A percentile compares a stretch with the other conserved stretches of the same genome.
Evolutionary conservation across 2,329 filamentous ascomycete genomes (phyloP).

Genomic region (Ceratocystis eucalypticola): DNA sequence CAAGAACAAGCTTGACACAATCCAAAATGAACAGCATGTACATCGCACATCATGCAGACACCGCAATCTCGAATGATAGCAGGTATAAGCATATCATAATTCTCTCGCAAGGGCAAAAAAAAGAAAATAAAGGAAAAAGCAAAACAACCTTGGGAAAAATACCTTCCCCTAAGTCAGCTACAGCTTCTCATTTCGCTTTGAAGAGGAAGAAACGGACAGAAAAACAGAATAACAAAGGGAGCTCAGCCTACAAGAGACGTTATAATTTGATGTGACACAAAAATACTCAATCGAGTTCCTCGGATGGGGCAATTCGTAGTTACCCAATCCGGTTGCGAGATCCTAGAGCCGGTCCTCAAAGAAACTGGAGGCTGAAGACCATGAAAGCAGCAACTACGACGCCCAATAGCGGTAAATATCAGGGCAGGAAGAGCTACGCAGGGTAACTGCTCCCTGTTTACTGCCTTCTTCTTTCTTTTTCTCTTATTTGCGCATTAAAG

Average conservation of each 20-base stretch:
- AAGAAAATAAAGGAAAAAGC: neutral
- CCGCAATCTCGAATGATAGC: neutral
- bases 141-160: neutral
- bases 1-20: neutral
- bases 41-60: neutral
- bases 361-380: neutral
- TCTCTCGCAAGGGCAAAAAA: neutral
- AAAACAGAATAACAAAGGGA: neutral
- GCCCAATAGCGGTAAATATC: neutral
- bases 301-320: neutral
- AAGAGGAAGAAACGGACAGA: neutral
- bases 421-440: neutral
- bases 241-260: neutral
- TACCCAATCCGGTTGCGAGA: neutral
- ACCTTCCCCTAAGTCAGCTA: too few relatives aligned
- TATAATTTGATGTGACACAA: neutral
- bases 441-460: neutral
- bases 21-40: neutral
- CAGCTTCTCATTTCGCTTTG: neutral
- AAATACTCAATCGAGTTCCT: constrained; percentile 3
- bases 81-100: neutral
- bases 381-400: neutral
- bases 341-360: neutral
- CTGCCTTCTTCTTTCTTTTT: neutral
- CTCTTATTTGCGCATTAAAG: neutral